These are phyloP conservation scores for Gigaspora rosea DNA, from an alignment of 192 early-diverging fungal species.

Conservation along the genomic window DNA sequence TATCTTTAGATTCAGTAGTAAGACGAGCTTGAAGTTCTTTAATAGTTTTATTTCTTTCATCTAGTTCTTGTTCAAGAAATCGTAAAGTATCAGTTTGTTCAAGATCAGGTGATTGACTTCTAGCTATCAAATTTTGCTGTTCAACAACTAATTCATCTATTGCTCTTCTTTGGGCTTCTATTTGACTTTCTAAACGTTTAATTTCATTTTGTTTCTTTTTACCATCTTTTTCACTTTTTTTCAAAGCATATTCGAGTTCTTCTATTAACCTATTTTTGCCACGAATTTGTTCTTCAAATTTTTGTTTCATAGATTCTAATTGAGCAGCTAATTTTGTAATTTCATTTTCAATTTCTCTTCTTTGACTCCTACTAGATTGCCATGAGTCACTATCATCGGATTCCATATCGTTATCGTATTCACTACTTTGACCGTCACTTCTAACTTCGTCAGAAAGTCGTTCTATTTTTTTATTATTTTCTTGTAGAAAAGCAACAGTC, in stretches of 20 bases:
- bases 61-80: slow-evolving; percentile 11
- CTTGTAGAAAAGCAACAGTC: slow-evolving; percentile 17
- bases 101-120: background rate
- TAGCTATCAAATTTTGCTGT: background rate
- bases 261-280: slow-evolving; percentile 25
- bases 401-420: slow-evolving; percentile 6
- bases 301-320: slow-evolving; percentile 10
- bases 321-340: background rate
- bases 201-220: background rate
- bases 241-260: slow-evolving; percentile 13
- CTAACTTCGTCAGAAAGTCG: slow-evolving; percentile 17
- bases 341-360: slow-evolving; percentile 21
- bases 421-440: slow-evolving; percentile 12
- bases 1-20: background rate
- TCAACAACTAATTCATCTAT: slow-evolving; percentile 20
- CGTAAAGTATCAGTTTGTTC: background rate
- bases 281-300: slow-evolving; percentile 19
- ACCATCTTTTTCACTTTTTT: slow-evolving; percentile 6
- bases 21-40: background rate
- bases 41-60: slow-evolving; percentile 9
- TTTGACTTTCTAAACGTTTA: slow-evolving; percentile 11
- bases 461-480: slow-evolving; percentile 31
- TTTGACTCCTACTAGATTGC: background rate
- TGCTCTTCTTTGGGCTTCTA: slow-evolving; percentile 21
- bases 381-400: slow-evolving; percentile 20